These are phyloP conservation scores for Conringia planisiliqua DNA, from an alignment of 345 rosid species.

Conservation along the genomic window DNA sequence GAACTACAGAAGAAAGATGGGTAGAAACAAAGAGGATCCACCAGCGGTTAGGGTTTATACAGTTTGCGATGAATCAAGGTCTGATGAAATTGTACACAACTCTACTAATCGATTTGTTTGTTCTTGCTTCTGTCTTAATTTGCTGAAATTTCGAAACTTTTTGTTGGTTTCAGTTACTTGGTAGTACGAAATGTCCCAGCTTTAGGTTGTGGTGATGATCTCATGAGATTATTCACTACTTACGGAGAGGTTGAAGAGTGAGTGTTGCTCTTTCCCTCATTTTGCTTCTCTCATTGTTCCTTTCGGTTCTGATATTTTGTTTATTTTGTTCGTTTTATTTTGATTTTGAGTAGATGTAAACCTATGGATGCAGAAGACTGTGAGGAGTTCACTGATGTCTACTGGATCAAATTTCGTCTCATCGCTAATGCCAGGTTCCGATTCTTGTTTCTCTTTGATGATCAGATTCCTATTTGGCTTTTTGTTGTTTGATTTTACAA, in stretches of 20 bases:
- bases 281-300: not conserved
- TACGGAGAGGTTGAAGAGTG: slow-evolving; percentile 92
- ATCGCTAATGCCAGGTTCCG: too few relatives aligned
- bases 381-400: too few relatives aligned
- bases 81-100: not conserved
- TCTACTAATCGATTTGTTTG: not conserved
- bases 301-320: not conserved
- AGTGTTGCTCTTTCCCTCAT: slow-evolving; percentile 6
- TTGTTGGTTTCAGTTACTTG: slow-evolving; percentile 48
- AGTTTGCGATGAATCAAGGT: slow-evolving; percentile 90
- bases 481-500: too few relatives aligned
- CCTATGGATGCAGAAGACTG: too few relatives aligned
- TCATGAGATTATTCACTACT: slow-evolving; percentile 60
- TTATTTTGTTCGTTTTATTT: too few relatives aligned
- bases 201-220: slow-evolving; percentile 89
- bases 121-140: not conserved
- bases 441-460: too few relatives aligned
- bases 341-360: too few relatives aligned
- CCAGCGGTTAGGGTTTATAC: slow-evolving; percentile 82
- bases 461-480: too few relatives aligned
- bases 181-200: slow-evolving; percentile 86
- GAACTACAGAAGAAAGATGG: slow-evolving; percentile 38
- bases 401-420: too few relatives aligned
- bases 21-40: slow-evolving; percentile 55
- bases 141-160: not conserved